Percentiles rank a stretch among this genome's conserved stretches.
phyloP scores from a whole-genome alignment of 345 rosid species.

The Combretum micranthum region DNA sequence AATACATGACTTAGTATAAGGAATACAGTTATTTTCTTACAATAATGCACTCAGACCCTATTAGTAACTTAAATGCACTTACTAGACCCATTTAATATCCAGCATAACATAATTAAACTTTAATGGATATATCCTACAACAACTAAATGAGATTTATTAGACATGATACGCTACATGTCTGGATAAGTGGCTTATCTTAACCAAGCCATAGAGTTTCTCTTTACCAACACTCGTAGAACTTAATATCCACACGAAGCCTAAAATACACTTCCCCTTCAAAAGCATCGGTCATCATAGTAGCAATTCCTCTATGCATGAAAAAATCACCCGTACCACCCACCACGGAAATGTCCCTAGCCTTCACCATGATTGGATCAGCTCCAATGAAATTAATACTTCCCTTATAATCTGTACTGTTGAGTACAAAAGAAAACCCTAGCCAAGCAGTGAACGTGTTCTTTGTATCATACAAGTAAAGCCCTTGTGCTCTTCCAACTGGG shows the following conservation, averaged over 20 bases:
- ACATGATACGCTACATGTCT: too few species aligned
- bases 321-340: constrained; percentile 50
- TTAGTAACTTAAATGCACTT: too few species aligned
- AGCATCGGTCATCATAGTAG: constrained; percentile 35
- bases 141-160: too few species aligned
- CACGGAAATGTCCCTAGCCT: constrained; percentile 36
- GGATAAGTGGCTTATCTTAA: too few species aligned
- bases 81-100: too few species aligned
- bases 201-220: not conserved
- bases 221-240: constrained; percentile 47
- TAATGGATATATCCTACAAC: too few species aligned
- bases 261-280: constrained; percentile 38
- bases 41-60: too few species aligned
- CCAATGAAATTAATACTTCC: constrained; percentile 39
- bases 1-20: too few species aligned
- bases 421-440: constrained; percentile 37
- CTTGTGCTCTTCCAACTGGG: constrained; percentile 41
- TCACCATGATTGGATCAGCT: constrained; percentile 33
- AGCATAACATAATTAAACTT: too few species aligned
- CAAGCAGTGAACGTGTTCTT: constrained; percentile 41
- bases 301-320: constrained; percentile 45
- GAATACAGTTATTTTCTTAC: too few species aligned
- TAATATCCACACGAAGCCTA: constrained; percentile 28
- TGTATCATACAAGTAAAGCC: constrained; percentile 34
- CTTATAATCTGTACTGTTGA: constrained; percentile 24